phyloP scores from a whole-genome alignment of 345 rosid species.

The Populus pruinosa region DNA sequence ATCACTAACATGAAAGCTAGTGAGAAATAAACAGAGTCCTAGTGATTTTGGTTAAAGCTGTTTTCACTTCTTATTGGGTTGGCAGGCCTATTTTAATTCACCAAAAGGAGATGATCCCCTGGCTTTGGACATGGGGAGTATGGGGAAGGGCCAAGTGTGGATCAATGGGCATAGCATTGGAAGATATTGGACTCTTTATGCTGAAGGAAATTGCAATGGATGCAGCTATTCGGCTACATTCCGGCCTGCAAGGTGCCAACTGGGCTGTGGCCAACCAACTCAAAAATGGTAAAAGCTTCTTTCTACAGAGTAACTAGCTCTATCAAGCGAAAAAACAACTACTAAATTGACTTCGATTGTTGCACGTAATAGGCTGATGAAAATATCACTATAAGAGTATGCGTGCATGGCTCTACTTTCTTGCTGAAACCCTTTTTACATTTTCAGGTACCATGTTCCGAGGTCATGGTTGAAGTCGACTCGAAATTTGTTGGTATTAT shows the following conservation, averaged over 20 bases:
- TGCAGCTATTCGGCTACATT: conserved; percentile 19
- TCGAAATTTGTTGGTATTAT: conserved; percentile 18
- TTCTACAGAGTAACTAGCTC: not conserved
- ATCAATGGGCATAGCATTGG: conserved; percentile 24
- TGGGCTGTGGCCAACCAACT: conserved; percentile 30
- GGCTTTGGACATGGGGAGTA: conserved; percentile 23
- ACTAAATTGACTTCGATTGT: no score
- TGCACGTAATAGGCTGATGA: no score
- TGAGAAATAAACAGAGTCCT: no score
- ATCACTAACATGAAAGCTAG: no score
- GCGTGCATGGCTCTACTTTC: no score
- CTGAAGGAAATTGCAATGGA: conserved; percentile 23
- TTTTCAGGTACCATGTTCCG: conserved; percentile 30
- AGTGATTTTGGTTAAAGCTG: not conserved
- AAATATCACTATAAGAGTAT: no score
- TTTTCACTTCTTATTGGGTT: not conserved
- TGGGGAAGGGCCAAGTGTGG: conserved; percentile 29
- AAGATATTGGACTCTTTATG: conserved; percentile 22
- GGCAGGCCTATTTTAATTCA: conserved; percentile 23
- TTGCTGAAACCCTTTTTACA: not conserved
- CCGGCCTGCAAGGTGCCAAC: conserved; percentile 19
- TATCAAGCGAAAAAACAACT: no score
- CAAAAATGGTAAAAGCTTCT: conserved; percentile 16
- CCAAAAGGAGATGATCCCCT: conserved; percentile 25
- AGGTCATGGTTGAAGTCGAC: conserved; percentile 24